Evolutionary conservation across 73 alveolate species (phyloP).

Genomic region (Paramecium biaurelia): DNA sequence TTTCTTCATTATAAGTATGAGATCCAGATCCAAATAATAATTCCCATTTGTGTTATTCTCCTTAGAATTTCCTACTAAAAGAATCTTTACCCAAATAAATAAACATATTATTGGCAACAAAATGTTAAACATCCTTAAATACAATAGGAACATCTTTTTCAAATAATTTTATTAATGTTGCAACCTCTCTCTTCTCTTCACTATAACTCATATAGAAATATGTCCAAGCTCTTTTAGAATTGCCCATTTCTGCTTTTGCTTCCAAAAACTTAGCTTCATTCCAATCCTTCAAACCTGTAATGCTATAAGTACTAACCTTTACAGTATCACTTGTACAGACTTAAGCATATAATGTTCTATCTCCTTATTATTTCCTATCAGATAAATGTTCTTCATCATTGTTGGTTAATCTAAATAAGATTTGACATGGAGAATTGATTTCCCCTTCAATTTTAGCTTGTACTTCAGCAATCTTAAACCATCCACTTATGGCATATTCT

Average conservation of each 20-base stretch:
- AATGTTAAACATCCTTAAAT: not conserved
- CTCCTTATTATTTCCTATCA: slow-evolving; percentile 30
- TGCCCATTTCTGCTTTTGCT: not conserved
- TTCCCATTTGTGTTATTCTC: slow-evolving; percentile 16
- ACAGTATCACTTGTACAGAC: not conserved
- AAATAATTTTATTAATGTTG: not conserved
- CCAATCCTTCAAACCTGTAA: slow-evolving; percentile 26
- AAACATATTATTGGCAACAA: not conserved
- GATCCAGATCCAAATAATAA: not conserved
- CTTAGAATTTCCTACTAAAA: not conserved
- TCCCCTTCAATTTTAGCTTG: slow-evolving; percentile 1
- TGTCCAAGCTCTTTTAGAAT: slow-evolving; percentile 30
- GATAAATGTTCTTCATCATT: not conserved
- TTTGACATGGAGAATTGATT: not conserved
- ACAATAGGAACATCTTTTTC: not conserved
- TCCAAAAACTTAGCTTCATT: slow-evolving; percentile 44
- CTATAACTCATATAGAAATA: slow-evolving; percentile 34
- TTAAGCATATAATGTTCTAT: slow-evolving; percentile 14
- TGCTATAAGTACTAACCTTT: not conserved
- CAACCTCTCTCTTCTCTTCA: not conserved
- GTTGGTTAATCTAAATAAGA: slow-evolving; percentile 16
- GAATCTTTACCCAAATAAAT: slow-evolving; percentile 19
- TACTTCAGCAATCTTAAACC: slow-evolving; percentile 29
- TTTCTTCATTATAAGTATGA: not conserved
- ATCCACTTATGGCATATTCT: slow-evolving; percentile 42